phyloP scores from a whole-genome alignment of 495 filamentous ascomycete genomes.

The Penicillium argentinense region DNA sequence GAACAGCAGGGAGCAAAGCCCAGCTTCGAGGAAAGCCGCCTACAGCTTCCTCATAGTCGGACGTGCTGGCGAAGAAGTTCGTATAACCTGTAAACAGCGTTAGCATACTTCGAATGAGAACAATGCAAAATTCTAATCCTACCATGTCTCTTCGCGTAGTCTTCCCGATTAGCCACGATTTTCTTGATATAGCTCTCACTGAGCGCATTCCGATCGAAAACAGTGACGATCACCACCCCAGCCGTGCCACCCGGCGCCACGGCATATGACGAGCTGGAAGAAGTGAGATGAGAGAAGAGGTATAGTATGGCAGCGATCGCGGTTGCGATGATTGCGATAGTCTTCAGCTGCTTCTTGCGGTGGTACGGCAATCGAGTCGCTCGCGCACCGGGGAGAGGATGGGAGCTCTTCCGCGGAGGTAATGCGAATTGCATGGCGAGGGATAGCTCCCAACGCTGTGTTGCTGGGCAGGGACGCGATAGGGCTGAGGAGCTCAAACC shows the following conservation, averaged over 20 bases:
- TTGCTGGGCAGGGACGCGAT: constrained; percentile 9
- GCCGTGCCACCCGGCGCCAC: constrained; percentile 67
- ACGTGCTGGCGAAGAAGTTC: constrained; percentile 73
- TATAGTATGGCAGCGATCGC: constrained; percentile 61
- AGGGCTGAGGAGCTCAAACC: constrained; percentile 11
- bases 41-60: constrained; percentile 66
- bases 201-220: constrained; percentile 64
- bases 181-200: constrained; percentile 63
- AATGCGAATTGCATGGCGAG: constrained; percentile 85
- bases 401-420: constrained; percentile 77
- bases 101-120: background rate
- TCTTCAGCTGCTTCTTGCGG: constrained; percentile 66
- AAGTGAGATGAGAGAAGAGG: constrained; percentile 55
- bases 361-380: constrained; percentile 60
- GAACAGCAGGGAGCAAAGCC: constrained; percentile 79
- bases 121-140: constrained; percentile 24
- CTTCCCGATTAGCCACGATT: constrained; percentile 76
- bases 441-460: constrained; percentile 21
- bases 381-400: constrained; percentile 61
- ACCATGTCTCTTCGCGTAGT: constrained; percentile 91
- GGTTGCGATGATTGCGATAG: constrained; percentile 56
- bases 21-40: constrained; percentile 68
- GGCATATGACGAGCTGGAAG: constrained; percentile 30
- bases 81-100: constrained; percentile 64
- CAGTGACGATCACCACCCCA: constrained; percentile 82